Evolutionary conservation across 2,329 filamentous ascomycete species (phyloP).

Genomic region (Magnaporthiopsis poae): DNA sequence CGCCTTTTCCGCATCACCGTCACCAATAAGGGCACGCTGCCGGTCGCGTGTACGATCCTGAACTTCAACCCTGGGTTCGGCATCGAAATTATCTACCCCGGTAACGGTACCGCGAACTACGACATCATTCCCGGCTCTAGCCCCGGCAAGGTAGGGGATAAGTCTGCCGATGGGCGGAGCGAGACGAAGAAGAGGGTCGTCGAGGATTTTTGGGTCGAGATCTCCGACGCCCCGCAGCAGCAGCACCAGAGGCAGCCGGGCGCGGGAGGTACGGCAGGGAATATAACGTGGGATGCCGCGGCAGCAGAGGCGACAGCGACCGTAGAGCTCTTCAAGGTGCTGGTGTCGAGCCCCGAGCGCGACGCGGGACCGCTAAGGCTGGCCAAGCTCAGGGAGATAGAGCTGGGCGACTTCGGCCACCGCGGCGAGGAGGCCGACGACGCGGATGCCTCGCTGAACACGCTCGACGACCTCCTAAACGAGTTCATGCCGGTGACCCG

Average conservation of each 20-base stretch:
- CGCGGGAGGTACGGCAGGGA: too few species aligned
- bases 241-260: too few species aligned
- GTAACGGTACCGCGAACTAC: not conserved
- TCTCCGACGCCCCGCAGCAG: not conserved
- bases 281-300: too few species aligned
- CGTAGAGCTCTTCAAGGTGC: not conserved
- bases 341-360: not conserved
- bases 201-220: not conserved
- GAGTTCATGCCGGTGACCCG: not conserved
- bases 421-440: too few species aligned
- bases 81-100: not conserved
- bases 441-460: too few species aligned
- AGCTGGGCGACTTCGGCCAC: not conserved
- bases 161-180: too few species aligned
- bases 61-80: not conserved
- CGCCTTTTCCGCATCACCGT: not conserved
- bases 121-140: not conserved
- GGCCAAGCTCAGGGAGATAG: not conserved
- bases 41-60: not conserved
- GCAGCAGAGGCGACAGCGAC: not conserved
- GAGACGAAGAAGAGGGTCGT: not conserved
- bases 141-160: too few species aligned
- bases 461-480: too few species aligned
- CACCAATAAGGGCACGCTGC: not conserved
- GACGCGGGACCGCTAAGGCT: not conserved